Conservation (phyloP, 169 alveolate species). For the Cyclospora cayetanensis region DNA sequence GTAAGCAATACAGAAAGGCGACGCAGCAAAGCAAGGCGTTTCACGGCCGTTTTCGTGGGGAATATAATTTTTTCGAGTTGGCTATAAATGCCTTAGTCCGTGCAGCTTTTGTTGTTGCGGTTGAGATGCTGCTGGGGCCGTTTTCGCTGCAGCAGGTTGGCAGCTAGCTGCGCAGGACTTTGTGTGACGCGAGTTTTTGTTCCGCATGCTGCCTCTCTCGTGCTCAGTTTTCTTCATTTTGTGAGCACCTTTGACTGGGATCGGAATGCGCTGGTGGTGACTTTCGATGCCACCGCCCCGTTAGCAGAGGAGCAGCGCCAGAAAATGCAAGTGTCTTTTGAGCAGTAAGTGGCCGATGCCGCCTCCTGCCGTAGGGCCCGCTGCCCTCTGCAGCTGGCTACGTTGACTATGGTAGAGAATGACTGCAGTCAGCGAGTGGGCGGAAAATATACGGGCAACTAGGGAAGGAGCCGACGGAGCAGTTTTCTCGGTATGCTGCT, state of each 20-base stretch:
- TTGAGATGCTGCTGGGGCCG: neutral
- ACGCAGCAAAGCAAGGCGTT: too few relatives aligned
- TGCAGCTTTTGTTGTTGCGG: neutral
- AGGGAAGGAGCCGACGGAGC: too few relatives aligned
- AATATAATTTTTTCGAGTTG: too few relatives aligned
- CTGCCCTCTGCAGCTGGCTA: too few relatives aligned
- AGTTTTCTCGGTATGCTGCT: too few relatives aligned
- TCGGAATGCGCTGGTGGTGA: constrained; percentile 30
- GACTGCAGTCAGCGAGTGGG: too few relatives aligned
- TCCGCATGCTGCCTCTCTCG: neutral
- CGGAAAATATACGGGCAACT: too few relatives aligned
- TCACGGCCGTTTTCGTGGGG: too few relatives aligned
- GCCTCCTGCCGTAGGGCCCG: too few relatives aligned
- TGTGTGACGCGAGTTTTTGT: neutral
- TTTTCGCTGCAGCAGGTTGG: neutral
- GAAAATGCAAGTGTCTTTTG: constrained; percentile 44
- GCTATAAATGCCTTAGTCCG: too few relatives aligned
- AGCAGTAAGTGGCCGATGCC: constrained; percentile 66
- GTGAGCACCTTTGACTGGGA: constrained; percentile 65
- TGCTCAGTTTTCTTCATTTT: constrained; percentile 64
- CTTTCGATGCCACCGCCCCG: constrained; percentile 55
- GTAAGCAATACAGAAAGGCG: too few relatives aligned
- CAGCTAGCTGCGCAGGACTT: neutral
- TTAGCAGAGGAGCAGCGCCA: constrained; percentile 54
- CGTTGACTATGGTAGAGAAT: too few relatives aligned